These are phyloP conservation scores for Trypanosoma lewisi DNA, from an alignment of 208 protist genomes.

Conservation along the genomic window DNA sequence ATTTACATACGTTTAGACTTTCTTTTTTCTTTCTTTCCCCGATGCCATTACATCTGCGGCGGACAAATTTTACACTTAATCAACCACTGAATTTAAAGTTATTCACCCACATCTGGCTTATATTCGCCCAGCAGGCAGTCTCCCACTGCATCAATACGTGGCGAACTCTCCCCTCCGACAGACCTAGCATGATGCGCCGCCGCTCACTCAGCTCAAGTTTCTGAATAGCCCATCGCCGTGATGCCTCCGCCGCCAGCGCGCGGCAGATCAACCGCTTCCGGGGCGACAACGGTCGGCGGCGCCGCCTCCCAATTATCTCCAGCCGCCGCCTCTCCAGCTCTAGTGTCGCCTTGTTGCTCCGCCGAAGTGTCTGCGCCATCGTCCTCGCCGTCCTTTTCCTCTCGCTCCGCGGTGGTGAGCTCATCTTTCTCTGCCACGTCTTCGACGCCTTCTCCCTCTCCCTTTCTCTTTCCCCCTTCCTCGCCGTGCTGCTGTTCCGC, in stretches of 20 bases:
- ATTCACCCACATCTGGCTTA: not conserved
- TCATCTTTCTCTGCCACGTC: too few species aligned
- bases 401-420: too few species aligned
- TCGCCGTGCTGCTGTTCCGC: not conserved
- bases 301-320: not conserved
- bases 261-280: not conserved
- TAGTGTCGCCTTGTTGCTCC: too few species aligned
- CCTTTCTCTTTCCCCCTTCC: too few species aligned
- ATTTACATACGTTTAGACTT: too few species aligned
- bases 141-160: slow-evolving; percentile 10
- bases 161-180: slow-evolving; percentile 20
- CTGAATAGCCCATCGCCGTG: slow-evolving; percentile 1
- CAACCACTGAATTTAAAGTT: too few species aligned
- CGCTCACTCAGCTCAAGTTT: not conserved
- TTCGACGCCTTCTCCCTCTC: too few species aligned
- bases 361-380: too few species aligned
- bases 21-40: not conserved
- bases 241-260: slow-evolving; percentile 2
- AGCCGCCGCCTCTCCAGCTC: not conserved
- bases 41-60: not conserved
- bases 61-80: too few species aligned
- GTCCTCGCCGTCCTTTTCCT: too few species aligned
- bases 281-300: not conserved
- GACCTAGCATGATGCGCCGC: slow-evolving; percentile 3
- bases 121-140: not conserved